Percentiles rank a stretch among this genome's conserved stretches.
Conservation (phyloP, 805 yeast species). For the Wickerhamiella allomyrinae region DNA sequence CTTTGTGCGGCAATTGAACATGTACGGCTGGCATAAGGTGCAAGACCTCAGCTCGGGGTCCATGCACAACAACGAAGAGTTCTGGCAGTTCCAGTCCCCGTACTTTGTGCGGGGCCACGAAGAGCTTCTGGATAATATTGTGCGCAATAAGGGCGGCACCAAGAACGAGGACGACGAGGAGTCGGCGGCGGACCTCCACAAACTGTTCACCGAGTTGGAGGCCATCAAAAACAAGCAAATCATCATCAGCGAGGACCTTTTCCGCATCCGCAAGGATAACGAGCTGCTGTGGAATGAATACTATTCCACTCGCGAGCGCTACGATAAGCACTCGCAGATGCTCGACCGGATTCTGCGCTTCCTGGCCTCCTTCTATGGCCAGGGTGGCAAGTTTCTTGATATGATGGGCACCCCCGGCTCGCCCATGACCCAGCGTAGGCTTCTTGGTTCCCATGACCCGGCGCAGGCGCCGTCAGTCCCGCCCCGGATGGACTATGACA, state of each 20-base stretch:
- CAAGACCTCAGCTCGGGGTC: conserved; percentile 72
- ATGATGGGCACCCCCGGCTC: conserved; percentile 14
- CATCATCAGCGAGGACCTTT: conserved; percentile 69
- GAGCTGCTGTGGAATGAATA: conserved; percentile 87
- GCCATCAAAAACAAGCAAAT: conserved; percentile 62
- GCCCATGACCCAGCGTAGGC: conserved; percentile 15
- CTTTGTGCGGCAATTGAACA: conserved; percentile 88
- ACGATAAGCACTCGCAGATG: conserved; percentile 74
- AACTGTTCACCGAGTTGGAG: conserved; percentile 58
- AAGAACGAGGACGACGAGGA: conserved; percentile 29
- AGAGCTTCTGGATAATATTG: conserved; percentile 72
- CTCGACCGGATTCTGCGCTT: conserved; percentile 78
- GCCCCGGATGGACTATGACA: neutral
- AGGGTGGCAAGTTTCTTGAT: conserved; percentile 35
- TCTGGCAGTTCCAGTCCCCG: conserved; percentile 80
- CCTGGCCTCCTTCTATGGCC: conserved; percentile 68
- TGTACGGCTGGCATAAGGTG: conserved; percentile 99
- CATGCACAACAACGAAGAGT: conserved; percentile 48
- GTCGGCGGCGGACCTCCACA: conserved; percentile 34
- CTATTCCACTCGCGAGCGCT: conserved; percentile 66
- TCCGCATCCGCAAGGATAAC: conserved; percentile 74
- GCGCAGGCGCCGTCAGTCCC: conserved; percentile 5
- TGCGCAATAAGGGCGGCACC: conserved; percentile 47
- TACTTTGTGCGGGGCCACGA: conserved; percentile 64
- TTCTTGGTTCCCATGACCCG: conserved; percentile 2